phyloP scores from a whole-genome alignment of 306 rosid genomes.

The Glycyrrhiza uralensis region DNA sequence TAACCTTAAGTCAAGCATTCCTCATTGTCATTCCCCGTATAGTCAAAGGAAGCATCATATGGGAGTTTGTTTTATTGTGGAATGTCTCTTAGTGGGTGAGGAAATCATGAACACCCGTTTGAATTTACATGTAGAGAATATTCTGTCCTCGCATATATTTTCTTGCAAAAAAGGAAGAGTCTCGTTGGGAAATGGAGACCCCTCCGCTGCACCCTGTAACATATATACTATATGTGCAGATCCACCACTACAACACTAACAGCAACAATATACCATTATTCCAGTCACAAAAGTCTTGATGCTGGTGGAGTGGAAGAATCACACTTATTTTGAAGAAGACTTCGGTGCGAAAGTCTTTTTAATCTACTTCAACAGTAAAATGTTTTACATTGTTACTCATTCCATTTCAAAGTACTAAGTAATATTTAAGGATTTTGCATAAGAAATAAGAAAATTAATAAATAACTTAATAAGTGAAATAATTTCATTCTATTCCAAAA shows the following conservation, averaged over 20 bases:
- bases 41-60: slow-evolving; percentile 28
- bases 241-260: slow-evolving; percentile 29
- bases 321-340: background rate
- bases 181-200: slow-evolving; percentile 53
- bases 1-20: background rate
- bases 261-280: background rate
- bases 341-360: background rate
- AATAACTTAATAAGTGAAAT: background rate
- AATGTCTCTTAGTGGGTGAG: slow-evolving; percentile 30
- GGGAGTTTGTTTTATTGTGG: slow-evolving; percentile 25
- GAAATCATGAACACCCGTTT: slow-evolving; percentile 41
- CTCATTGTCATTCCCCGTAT: background rate
- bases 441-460: background rate
- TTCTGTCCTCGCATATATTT: background rate
- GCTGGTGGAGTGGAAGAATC: background rate
- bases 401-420: too few relatives aligned
- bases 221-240: slow-evolving; percentile 17
- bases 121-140: slow-evolving; percentile 22
- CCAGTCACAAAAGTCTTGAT: background rate
- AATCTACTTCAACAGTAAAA: too few relatives aligned
- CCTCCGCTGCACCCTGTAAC: slow-evolving; percentile 21
- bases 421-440: too few relatives aligned
- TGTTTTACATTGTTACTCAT: too few relatives aligned
- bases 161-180: background rate
- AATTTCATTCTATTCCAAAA: too few relatives aligned